Conservation (phyloP, 805 yeast genomes). For the Wickerhamiella kurtzmanii region DNA sequence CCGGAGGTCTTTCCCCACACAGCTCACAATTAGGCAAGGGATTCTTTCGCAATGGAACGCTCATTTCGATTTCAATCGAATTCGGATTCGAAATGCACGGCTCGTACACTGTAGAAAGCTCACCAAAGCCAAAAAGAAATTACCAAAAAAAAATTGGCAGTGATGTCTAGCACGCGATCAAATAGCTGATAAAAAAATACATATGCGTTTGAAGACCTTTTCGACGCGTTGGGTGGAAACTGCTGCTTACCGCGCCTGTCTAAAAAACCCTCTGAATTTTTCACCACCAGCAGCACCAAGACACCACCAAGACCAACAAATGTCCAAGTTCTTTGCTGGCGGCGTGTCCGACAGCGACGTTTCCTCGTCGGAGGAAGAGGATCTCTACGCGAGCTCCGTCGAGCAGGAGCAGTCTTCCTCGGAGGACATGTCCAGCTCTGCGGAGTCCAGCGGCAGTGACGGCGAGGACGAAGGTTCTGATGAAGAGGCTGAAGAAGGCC, state of each 20-base stretch:
- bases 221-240: background rate
- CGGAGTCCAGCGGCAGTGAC: constrained; percentile 23
- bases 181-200: no score
- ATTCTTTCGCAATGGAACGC: background rate
- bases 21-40: constrained; percentile 46
- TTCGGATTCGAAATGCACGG: background rate
- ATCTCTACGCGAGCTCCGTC: constrained; percentile 32
- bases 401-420: constrained; percentile 30
- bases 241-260: background rate
- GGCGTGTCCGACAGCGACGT: constrained; percentile 40
- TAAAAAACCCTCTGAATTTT: background rate
- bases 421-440: constrained; percentile 26
- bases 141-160: no score
- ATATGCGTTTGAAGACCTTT: background rate
- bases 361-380: constrained; percentile 50
- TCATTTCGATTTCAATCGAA: background rate
- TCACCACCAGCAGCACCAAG: constrained; percentile 1
- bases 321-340: constrained; percentile 84
- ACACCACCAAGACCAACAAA: no score
- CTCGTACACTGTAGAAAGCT: background rate
- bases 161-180: background rate
- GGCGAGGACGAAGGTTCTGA: constrained; percentile 31
- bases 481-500: constrained; percentile 27
- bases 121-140: no score
- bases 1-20: constrained; percentile 71